Percentiles rank a stretch among this genome's conserved stretches.
These are phyloP conservation scores for Coniferiporia sulphurascens DNA, from an alignment of 1,284 basidiomycete genomes.

Conservation along the genomic window DNA sequence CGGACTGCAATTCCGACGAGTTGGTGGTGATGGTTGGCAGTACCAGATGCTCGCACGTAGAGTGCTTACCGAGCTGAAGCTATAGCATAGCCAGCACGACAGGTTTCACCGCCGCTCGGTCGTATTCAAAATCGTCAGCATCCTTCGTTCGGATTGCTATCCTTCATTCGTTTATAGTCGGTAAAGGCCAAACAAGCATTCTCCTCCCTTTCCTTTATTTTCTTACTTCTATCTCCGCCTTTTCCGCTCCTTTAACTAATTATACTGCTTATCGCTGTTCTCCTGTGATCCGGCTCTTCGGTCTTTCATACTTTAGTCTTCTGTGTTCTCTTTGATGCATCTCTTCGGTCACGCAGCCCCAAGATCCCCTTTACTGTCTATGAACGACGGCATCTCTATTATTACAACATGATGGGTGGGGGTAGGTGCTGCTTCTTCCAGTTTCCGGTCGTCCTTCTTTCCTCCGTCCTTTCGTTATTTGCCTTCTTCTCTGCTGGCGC, in stretches of 20 bases:
- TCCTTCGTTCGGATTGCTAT: not conserved
- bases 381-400: not conserved
- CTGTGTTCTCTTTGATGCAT: not conserved
- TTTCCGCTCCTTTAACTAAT: not conserved
- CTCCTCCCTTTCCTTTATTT: not conserved
- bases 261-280: not conserved
- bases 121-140: not conserved
- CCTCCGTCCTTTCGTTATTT: not conserved
- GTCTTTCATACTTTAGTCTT: not conserved
- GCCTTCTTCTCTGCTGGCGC: not conserved
- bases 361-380: not conserved
- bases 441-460: not conserved
- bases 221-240: not conserved
- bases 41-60: slow-evolving; percentile 96
- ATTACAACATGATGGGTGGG: not conserved
- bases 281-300: not conserved
- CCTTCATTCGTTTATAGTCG: not conserved
- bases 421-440: not conserved
- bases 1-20: slow-evolving; percentile 92
- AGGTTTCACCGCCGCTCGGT: not conserved
- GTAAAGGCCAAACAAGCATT: not conserved
- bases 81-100: slow-evolving; percentile 41
- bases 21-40: slow-evolving; percentile 94
- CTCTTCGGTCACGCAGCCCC: not conserved
- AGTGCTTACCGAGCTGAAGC: slow-evolving; percentile 88